Evolutionary conservation across 768 basidiomycete species (phyloP).

Genomic region (Mycena capillaripes): DNA sequence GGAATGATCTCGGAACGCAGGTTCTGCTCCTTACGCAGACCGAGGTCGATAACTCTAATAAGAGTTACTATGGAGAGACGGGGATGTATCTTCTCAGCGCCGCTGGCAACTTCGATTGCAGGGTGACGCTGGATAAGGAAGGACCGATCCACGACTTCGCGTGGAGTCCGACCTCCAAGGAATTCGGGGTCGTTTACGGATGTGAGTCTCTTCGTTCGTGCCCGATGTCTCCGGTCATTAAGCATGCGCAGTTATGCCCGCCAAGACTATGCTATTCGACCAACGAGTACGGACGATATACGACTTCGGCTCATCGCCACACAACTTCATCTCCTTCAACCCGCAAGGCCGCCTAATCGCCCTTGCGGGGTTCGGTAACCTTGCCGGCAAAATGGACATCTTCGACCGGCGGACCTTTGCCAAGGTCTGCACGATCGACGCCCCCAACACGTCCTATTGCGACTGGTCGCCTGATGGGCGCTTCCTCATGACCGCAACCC

Average conservation of each 20-base stretch:
- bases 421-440: conserved; percentile 86
- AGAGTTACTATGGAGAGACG: conserved; percentile 98
- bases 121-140: conserved; percentile 92
- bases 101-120: conserved; percentile 93
- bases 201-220: conserved; percentile 69
- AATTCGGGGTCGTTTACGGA: conserved; percentile 97
- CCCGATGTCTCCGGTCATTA: conserved; percentile 19
- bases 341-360: conserved; percentile 92
- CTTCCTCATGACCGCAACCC: conserved; percentile 93
- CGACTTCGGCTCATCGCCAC: conserved; percentile 91
- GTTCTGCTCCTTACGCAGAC: conserved; percentile 94
- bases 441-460: conserved; percentile 93
- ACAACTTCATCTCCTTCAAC: conserved; percentile 95
- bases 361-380: conserved; percentile 96
- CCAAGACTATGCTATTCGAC: conserved; percentile 93
- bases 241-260: conserved; percentile 84
- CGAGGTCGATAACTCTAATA: conserved; percentile 97
- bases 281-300: conserved; percentile 88
- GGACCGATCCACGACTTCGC: conserved; percentile 97
- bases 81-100: conserved; percentile 93
- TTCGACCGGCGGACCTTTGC: conserved; percentile 89
- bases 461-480: conserved; percentile 97
- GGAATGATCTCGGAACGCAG: conserved; percentile 95
- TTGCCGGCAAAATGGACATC: conserved; percentile 94
- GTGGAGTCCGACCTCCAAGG: conserved; percentile 97